Conservation (phyloP, 768 basidiomycete species). For the Tricholoma flavovirens region DNA sequence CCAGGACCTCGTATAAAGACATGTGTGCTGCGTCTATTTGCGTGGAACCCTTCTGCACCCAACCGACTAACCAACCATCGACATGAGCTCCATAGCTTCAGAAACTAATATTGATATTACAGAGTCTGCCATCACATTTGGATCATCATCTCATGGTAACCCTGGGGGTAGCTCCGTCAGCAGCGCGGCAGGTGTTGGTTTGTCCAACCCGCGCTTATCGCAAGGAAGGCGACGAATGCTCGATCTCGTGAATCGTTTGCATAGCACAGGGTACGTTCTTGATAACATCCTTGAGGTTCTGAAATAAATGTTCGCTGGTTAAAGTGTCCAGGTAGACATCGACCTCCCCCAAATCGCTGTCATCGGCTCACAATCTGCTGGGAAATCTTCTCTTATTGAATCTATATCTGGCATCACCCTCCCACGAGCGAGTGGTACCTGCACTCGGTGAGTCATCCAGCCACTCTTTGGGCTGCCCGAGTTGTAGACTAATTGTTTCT, state of each 20-base stretch:
- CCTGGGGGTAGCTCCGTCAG: not conserved
- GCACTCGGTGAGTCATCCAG: slow-evolving; percentile 48
- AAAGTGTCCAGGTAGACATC: slow-evolving; percentile 46
- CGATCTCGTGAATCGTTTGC: slow-evolving; percentile 49
- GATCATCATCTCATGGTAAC: not conserved
- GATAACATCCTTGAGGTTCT: not conserved
- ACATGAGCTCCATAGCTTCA: not conserved
- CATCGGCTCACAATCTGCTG: slow-evolving; percentile 66
- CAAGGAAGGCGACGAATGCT: slow-evolving; percentile 41
- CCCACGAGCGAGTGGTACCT: slow-evolving; percentile 68
- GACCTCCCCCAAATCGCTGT: slow-evolving; percentile 72
- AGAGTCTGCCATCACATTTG: not conserved
- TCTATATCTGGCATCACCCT: slow-evolving; percentile 69
- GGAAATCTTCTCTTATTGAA: slow-evolving; percentile 75
- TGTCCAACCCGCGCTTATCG: slow-evolving; percentile 35
- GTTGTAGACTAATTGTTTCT: not conserved
- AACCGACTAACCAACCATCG: too few relatives aligned
- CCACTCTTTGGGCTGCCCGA: too few relatives aligned
- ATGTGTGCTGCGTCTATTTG: too few relatives aligned
- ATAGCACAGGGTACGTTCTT: slow-evolving; percentile 44
- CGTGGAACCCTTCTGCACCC: too few relatives aligned
- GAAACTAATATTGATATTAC: not conserved
- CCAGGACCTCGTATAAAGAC: too few relatives aligned
- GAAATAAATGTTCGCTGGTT: not conserved
- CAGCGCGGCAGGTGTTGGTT: slow-evolving; percentile 28